Evolutionary conservation across 2,329 filamentous ascomycete species (phyloP).

Genomic region (Phyllosticta citribraziliensis): DNA sequence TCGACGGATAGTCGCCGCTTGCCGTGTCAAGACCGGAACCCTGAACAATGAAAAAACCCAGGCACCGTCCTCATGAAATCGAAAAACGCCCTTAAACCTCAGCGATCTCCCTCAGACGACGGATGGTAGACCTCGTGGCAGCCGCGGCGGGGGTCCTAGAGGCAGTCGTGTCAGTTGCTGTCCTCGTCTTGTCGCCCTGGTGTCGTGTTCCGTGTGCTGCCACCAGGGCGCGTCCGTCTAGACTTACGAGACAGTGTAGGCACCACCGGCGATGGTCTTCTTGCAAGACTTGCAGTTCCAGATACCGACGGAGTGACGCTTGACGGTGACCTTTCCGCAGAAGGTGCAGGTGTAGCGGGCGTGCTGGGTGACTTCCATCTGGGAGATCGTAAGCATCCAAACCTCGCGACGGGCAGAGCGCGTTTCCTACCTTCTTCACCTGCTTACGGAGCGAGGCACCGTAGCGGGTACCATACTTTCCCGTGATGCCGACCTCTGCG

Average conservation of each 20-base stretch:
- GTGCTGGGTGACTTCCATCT: conserved; percentile 95
- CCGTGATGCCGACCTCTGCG: conserved; percentile 83
- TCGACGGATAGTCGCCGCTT: conserved; percentile 11
- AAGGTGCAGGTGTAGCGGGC: conserved; percentile 81
- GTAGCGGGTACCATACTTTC: conserved; percentile 63
- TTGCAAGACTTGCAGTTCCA: conserved; percentile 95
- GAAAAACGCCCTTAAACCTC: conserved; percentile 59
- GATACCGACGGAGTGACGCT: conserved; percentile 83
- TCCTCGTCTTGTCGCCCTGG: background rate
- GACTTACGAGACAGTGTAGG: conserved; percentile 93
- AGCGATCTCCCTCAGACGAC: conserved; percentile 93
- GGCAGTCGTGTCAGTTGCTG: conserved; percentile 12
- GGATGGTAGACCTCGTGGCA: conserved; percentile 90
- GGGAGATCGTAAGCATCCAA: background rate
- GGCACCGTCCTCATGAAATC: conserved; percentile 9
- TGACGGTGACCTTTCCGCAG: conserved; percentile 94
- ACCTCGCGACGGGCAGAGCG: background rate
- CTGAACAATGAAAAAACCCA: conserved; percentile 11
- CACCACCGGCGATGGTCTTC: conserved; percentile 88
- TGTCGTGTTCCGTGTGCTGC: background rate
- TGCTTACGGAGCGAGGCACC: conserved; percentile 99
- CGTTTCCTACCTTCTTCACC: conserved; percentile 66
- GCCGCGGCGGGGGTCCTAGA: conserved; percentile 80
- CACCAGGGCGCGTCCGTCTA: background rate
- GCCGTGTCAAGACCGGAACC: conserved; percentile 11